A percentile compares a stretch with the other conserved stretches of the same genome.
Evolutionary conservation across 2,329 filamentous ascomycete genomes (phyloP).

Genomic region (Elsinoe necatrix): DNA sequence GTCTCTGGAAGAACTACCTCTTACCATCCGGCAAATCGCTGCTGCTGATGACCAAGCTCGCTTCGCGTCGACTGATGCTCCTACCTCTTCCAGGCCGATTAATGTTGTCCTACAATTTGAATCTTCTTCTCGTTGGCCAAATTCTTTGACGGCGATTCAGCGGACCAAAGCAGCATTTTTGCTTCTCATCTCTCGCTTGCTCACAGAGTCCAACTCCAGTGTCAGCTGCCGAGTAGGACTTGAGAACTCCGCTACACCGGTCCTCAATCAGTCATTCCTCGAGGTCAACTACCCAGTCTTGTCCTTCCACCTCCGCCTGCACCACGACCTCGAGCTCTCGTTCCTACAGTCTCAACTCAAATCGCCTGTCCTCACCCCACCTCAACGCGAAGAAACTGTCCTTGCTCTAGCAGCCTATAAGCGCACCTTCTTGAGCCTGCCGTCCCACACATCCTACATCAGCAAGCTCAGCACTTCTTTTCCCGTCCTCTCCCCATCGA

Average conservation of each 20-base stretch:
- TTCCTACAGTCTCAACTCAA: constrained; percentile 72
- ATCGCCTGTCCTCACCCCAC: constrained; percentile 59
- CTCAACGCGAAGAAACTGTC: constrained; percentile 59
- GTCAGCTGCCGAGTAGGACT: constrained; percentile 66
- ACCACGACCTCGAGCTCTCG: constrained; percentile 77
- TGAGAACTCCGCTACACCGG: constrained; percentile 61
- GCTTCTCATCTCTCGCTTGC: constrained; percentile 60
- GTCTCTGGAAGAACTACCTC: constrained; percentile 68
- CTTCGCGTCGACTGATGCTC: constrained; percentile 56
- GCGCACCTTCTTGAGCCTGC: constrained; percentile 61
- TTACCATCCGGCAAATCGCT: constrained; percentile 75
- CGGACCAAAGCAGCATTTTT: constrained; percentile 87
- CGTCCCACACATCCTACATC: constrained; percentile 74
- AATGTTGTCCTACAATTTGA: constrained; percentile 86
- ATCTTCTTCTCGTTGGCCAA: constrained; percentile 86
- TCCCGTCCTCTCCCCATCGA: constrained; percentile 68
- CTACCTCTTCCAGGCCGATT: constrained; percentile 46
- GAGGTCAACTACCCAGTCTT: constrained; percentile 65
- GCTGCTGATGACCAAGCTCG: constrained; percentile 65
- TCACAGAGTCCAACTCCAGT: constrained; percentile 54
- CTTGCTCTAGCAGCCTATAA: constrained; percentile 62
- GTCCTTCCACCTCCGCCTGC: constrained; percentile 75
- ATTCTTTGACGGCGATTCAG: constrained; percentile 83
- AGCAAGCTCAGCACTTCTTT: constrained; percentile 72
- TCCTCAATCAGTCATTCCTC: constrained; percentile 71